These are phyloP conservation scores for Trichoderma polysporum DNA, from an alignment of 2,329 filamentous ascomycete genomes.

Conservation along the genomic window DNA sequence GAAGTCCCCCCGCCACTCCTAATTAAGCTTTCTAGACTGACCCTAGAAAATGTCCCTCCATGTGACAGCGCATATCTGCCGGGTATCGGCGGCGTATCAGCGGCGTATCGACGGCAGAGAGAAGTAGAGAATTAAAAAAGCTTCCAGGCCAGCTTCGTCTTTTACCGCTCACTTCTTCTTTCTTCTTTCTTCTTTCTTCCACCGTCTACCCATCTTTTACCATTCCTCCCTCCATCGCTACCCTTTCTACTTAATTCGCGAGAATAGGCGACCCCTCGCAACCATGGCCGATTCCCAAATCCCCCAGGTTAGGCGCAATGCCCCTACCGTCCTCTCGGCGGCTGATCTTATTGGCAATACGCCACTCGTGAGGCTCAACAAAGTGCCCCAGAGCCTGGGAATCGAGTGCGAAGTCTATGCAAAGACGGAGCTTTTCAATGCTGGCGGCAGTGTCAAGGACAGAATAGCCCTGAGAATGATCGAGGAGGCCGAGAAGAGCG, in stretches of 20 bases:
- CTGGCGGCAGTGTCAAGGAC: constrained; percentile 91
- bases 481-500: constrained; percentile 86
- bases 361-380: constrained; percentile 91
- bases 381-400: constrained; percentile 85
- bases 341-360: constrained; percentile 93
- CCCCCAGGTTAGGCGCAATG: constrained; percentile 34
- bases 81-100: no score
- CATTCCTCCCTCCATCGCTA: neutral
- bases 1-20: neutral
- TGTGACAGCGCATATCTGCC: constrained; percentile 17
- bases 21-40: constrained; percentile 4
- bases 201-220: neutral
- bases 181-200: neutral
- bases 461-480: constrained; percentile 97
- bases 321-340: constrained; percentile 57
- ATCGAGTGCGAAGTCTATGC: constrained; percentile 87
- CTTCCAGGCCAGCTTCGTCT: neutral
- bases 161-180: neutral
- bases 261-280: neutral
- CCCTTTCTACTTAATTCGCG: neutral
- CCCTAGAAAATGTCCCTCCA: constrained; percentile 10
- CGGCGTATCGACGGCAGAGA: constrained; percentile 15
- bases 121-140: constrained; percentile 9
- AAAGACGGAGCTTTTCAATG: constrained; percentile 92
- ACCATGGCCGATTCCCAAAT: constrained; percentile 28